phyloP scores from a whole-genome alignment of 2,329 filamentous ascomycete genomes.

The Venturiaceae sp. region DNA sequence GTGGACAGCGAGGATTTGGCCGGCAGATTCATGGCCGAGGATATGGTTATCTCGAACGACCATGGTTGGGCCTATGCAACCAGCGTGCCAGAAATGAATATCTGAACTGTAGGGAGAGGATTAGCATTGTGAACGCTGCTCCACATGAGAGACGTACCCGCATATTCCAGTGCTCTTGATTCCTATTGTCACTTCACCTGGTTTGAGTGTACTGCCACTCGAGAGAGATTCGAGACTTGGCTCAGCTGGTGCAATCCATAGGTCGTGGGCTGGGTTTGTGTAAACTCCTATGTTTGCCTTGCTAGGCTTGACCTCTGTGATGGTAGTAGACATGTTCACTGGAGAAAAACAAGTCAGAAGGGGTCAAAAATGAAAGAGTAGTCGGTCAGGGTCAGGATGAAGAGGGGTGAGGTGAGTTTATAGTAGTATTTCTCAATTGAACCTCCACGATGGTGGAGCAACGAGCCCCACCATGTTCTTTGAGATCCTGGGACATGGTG shows the following conservation, averaged over 20 bases:
- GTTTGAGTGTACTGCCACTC: constrained; percentile 57
- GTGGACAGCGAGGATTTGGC: constrained; percentile 69
- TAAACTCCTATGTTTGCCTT: constrained; percentile 94
- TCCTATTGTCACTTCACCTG: constrained; percentile 77
- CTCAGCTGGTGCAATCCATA: constrained; percentile 75
- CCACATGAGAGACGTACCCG: constrained; percentile 48
- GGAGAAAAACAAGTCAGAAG: neutral
- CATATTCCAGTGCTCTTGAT: constrained; percentile 95
- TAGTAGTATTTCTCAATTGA: neutral
- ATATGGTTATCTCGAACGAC: constrained; percentile 83
- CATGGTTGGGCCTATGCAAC: constrained; percentile 84
- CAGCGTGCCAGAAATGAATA: constrained; percentile 95
- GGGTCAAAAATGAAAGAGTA: neutral
- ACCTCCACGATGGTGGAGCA: neutral
- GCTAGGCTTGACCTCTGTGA: constrained; percentile 1
- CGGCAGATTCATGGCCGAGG: constrained; percentile 88
- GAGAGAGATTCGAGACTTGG: constrained; percentile 68
- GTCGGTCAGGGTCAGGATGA: neutral
- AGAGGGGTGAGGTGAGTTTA: neutral
- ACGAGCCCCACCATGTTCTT: neutral
- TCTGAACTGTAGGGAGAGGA: constrained; percentile 55
- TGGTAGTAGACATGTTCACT: neutral
- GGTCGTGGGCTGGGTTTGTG: constrained; percentile 84
- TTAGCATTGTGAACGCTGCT: constrained; percentile 1
- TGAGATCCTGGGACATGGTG: neutral